Evolutionary conservation across 176 grass and related monocot species (phyloP).

Genomic region (Eleusine indica): DNA sequence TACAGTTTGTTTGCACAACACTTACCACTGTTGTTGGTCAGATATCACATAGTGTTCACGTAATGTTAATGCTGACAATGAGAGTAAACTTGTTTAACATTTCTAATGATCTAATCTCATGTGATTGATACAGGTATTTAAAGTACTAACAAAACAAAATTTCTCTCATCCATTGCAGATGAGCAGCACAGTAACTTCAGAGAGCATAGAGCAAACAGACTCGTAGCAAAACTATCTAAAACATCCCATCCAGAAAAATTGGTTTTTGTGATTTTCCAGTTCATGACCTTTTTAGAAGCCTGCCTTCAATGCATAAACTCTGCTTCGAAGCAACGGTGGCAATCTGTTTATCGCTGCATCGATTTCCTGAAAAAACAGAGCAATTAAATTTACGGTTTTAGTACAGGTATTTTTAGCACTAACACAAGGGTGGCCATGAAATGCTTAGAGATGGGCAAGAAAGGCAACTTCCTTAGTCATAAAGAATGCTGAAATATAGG

Average conservation of each 20-base stretch:
- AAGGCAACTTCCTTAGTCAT: not conserved
- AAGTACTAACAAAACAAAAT: not conserved
- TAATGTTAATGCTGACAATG: not conserved
- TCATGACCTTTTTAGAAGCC: slow-evolving; percentile 49
- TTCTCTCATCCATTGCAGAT: not conserved
- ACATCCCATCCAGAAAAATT: not conserved
- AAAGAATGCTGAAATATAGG: slow-evolving; percentile 19
- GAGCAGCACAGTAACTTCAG: not conserved
- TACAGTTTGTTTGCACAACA: slow-evolving; percentile 16
- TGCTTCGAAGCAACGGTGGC: slow-evolving; percentile 53
- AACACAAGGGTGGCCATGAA: not conserved
- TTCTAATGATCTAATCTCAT: not conserved
- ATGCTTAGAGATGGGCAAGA: not conserved
- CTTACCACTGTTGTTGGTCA: slow-evolving; percentile 5
- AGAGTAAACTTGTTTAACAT: not conserved
- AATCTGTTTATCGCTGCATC: slow-evolving; percentile 63
- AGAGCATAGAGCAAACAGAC: not conserved
- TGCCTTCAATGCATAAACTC: slow-evolving; percentile 69
- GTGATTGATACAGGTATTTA: not conserved
- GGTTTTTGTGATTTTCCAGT: not conserved
- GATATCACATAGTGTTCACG: not conserved
- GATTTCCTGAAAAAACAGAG: slow-evolving; percentile 66
- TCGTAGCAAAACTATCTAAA: not conserved
- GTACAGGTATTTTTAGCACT: not conserved
- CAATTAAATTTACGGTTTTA: slow-evolving; percentile 6